Percentiles rank a stretch among this genome's conserved stretches.
Conservation (phyloP, 1,284 basidiomycete genomes). For the Tilletiaria anomala region DNA sequence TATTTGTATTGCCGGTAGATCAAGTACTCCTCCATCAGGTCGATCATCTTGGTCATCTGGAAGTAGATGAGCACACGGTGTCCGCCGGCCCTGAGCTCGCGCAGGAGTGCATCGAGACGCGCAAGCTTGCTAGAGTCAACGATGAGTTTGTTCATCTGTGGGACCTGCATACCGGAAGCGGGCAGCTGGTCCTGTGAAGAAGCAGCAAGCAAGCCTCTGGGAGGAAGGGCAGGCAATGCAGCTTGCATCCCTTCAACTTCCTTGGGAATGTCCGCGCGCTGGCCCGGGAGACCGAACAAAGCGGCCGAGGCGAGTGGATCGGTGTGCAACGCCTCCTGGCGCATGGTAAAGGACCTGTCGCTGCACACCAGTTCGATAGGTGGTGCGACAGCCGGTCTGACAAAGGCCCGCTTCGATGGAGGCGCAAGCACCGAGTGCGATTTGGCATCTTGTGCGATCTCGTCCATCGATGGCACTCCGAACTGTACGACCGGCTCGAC, state of each 20-base stretch:
- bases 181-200: slow-evolving; percentile 67
- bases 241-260: slow-evolving; percentile 46
- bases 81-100: slow-evolving; percentile 80
- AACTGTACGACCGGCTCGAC: too few species aligned
- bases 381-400: slow-evolving; percentile 70
- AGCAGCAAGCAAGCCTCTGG: slow-evolving; percentile 54
- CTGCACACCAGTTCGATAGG: slow-evolving; percentile 60
- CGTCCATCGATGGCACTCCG: slow-evolving; percentile 48
- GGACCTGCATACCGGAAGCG: slow-evolving; percentile 72
- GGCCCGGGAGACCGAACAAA: slow-evolving; percentile 66
- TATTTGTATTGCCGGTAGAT: slow-evolving; percentile 98
- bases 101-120: slow-evolving; percentile 69
- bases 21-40: slow-evolving; percentile 96
- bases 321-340: slow-evolving; percentile 47
- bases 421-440: slow-evolving; percentile 64
- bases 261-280: slow-evolving; percentile 53
- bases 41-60: slow-evolving; percentile 99
- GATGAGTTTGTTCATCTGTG: slow-evolving; percentile 86
- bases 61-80: slow-evolving; percentile 95
- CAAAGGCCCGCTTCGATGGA: slow-evolving; percentile 62
- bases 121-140: slow-evolving; percentile 95
- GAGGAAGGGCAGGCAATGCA: slow-evolving; percentile 52
- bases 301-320: slow-evolving; percentile 56
- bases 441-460: slow-evolving; percentile 55
- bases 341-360: slow-evolving; percentile 65